phyloP scores from a whole-genome alignment of 2,329 filamentous ascomycete genomes.

The Xylariaceae sp. region DNA sequence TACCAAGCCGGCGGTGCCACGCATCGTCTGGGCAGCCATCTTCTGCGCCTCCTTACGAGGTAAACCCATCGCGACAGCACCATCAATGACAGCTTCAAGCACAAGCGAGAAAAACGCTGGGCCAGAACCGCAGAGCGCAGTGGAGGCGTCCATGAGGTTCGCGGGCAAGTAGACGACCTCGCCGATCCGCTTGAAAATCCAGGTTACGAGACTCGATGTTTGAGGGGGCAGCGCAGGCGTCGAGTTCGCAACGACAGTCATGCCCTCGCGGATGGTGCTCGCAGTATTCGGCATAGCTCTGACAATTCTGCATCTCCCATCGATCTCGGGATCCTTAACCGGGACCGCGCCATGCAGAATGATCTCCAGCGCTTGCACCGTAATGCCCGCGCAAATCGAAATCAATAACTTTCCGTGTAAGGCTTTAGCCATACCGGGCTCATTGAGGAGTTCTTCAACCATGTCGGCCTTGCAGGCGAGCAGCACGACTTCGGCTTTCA shows the following conservation, averaged over 20 bases:
- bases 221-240: slow-evolving; percentile 53
- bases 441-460: slow-evolving; percentile 63
- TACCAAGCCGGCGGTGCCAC: slow-evolving; percentile 66
- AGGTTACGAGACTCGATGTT: slow-evolving; percentile 58
- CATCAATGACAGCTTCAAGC: slow-evolving; percentile 71
- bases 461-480: slow-evolving; percentile 79
- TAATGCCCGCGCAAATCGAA: slow-evolving; percentile 75
- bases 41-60: slow-evolving; percentile 67
- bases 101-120: slow-evolving; percentile 74
- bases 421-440: slow-evolving; percentile 66
- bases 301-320: slow-evolving; percentile 60
- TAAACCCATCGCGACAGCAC: slow-evolving; percentile 74
- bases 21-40: slow-evolving; percentile 79
- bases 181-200: slow-evolving; percentile 74
- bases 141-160: slow-evolving; percentile 66
- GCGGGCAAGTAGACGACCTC: slow-evolving; percentile 65
- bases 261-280: slow-evolving; percentile 71
- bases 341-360: slow-evolving; percentile 56
- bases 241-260: slow-evolving; percentile 72
- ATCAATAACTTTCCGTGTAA: slow-evolving; percentile 77
- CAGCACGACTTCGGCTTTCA: slow-evolving; percentile 68
- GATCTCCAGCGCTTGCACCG: slow-evolving; percentile 62
- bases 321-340: slow-evolving; percentile 41
- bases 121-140: slow-evolving; percentile 69
- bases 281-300: slow-evolving; percentile 85